These are phyloP conservation scores for Nigrospora osmanthi DNA, from an alignment of 2,329 filamentous ascomycete species.

Conservation along the genomic window DNA sequence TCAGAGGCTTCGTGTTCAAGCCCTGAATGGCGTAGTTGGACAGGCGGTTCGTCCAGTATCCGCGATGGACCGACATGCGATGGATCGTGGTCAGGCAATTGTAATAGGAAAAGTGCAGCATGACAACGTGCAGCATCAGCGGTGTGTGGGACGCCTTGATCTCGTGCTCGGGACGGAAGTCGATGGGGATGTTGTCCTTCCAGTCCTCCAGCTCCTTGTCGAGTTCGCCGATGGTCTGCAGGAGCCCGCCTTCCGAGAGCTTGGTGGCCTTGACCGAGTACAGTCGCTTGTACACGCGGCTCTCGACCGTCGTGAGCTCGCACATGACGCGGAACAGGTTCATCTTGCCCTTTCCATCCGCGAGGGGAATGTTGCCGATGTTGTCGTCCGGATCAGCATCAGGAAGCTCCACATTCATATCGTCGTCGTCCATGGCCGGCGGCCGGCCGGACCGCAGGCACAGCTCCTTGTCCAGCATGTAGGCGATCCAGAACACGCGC, in stretches of 20 bases:
- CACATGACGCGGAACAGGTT: conserved; percentile 93
- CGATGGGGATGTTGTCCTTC: conserved; percentile 92
- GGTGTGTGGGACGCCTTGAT: conserved; percentile 90
- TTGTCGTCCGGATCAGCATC: conserved; percentile 87
- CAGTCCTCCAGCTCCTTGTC: conserved; percentile 86
- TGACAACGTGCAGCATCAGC: conserved; percentile 87
- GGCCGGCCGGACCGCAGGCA: conserved; percentile 52
- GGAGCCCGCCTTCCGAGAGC: conserved; percentile 82
- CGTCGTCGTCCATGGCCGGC: conserved; percentile 55
- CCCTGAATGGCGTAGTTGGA: conserved; percentile 95
- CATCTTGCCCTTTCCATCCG: conserved; percentile 84
- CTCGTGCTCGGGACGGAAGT: conserved; percentile 95
- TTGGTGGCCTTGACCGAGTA: conserved; percentile 91
- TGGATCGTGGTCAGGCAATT: conserved; percentile 97
- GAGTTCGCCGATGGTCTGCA: conserved; percentile 93
- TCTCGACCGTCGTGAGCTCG: conserved; percentile 84
- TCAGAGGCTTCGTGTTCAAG: conserved; percentile 81
- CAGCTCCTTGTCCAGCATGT: conserved; percentile 57
- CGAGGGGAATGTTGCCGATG: conserved; percentile 86
- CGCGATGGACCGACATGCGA: conserved; percentile 95
- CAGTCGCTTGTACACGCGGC: conserved; percentile 84
- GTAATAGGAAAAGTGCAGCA: conserved; percentile 94
- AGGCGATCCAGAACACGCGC: conserved; percentile 59
- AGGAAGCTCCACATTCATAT: conserved; percentile 93
- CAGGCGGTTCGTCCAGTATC: conserved; percentile 93